Evolutionary conservation across 2,329 filamentous ascomycete genomes (phyloP).

Genomic region (Mycosphaerella sp.): DNA sequence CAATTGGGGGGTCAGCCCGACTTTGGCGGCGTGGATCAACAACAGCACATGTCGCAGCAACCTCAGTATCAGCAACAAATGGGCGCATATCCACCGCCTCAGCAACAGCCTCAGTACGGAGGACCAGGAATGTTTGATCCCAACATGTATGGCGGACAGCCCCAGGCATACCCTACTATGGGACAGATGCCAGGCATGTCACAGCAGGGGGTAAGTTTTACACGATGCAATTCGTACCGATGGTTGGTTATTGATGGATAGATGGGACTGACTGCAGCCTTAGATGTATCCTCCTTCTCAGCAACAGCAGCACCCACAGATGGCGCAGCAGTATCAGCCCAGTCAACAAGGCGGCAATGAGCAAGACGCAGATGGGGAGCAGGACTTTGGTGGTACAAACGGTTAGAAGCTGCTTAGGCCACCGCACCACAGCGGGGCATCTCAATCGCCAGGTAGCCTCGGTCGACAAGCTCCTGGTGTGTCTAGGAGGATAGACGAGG

Average conservation of each 20-base stretch:
- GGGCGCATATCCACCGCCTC: constrained; percentile 77
- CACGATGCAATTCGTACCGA: not conserved
- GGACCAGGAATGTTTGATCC: constrained; percentile 73
- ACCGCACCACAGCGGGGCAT: no score
- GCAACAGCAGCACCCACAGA: constrained; percentile 28
- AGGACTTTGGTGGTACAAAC: constrained; percentile 35
- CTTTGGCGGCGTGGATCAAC: constrained; percentile 32
- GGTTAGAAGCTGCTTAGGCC: constrained; percentile 12
- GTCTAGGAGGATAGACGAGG: no score
- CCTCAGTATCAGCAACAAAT: constrained; percentile 65
- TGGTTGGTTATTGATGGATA: constrained; percentile 7
- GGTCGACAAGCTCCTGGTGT: no score
- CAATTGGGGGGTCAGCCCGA: constrained; percentile 31
- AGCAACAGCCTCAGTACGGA: constrained; percentile 70
- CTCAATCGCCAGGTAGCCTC: no score
- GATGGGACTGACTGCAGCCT: constrained; percentile 19
- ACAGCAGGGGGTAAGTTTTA: constrained; percentile 24
- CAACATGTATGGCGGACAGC: constrained; percentile 60
- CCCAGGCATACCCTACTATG: constrained; percentile 27
- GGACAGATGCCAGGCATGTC: constrained; percentile 31
- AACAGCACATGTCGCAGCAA: constrained; percentile 33
- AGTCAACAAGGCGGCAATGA: constrained; percentile 35
- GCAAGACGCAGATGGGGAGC: constrained; percentile 43
- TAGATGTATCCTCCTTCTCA: constrained; percentile 24
- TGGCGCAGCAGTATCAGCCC: constrained; percentile 39